Percentiles rank a stretch among this genome's conserved stretches.
Evolutionary conservation across 768 basidiomycete species (phyloP).

Genomic region (Leccinum broughii): DNA sequence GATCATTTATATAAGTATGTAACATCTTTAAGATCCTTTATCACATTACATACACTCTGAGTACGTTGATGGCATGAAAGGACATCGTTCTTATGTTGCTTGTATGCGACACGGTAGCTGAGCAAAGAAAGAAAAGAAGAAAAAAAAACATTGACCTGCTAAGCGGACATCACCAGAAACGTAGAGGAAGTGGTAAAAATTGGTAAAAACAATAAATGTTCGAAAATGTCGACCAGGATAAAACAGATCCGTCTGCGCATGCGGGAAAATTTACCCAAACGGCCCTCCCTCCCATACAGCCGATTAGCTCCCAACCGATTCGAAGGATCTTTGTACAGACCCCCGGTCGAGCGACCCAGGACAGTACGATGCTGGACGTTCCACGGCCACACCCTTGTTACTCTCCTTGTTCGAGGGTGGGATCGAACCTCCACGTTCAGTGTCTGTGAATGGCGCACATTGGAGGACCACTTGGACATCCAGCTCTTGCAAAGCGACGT

Average conservation of each 20-base stretch:
- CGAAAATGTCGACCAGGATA: too few relatives aligned
- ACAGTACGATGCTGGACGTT: not conserved
- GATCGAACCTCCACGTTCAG: conserved; percentile 1
- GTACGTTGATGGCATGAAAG: too few relatives aligned
- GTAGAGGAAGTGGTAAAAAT: too few relatives aligned
- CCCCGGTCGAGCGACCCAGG: not conserved
- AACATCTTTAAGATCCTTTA: too few relatives aligned
- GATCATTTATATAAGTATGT: too few relatives aligned
- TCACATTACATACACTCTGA: too few relatives aligned
- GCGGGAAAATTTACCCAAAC: not conserved
- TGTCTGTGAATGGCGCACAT: not conserved
- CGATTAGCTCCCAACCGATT: not conserved
- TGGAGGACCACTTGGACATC: conserved; percentile 20
- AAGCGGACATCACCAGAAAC: too few relatives aligned
- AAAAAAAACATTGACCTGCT: too few relatives aligned
- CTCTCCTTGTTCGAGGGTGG: not conserved
- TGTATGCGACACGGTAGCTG: too few relatives aligned
- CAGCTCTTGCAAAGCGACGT: not conserved
- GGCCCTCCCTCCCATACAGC: not conserved
- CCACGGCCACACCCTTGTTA: not conserved
- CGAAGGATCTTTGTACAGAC: not conserved
- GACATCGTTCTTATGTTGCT: too few relatives aligned
- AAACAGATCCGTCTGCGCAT: not conserved
- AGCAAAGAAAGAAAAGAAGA: not conserved
- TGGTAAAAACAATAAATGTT: too few relatives aligned